Base-by-base conservation (phyloP, 805 yeast genomes). In the Torulaspora maleeae region DNA sequence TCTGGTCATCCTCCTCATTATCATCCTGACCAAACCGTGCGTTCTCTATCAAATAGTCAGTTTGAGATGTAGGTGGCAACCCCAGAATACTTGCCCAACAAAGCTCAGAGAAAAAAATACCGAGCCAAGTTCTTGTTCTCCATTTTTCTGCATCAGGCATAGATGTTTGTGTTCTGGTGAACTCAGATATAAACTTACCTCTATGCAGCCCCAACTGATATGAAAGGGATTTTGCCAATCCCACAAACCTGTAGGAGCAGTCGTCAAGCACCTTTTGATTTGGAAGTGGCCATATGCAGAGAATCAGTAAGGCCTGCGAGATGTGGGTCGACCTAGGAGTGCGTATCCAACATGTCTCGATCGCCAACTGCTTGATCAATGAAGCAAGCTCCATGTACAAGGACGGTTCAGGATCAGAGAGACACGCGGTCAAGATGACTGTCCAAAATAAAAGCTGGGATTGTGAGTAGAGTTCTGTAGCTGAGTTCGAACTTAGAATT, bases 271-370 rank as follows among this genome's bases (percentile, higher is more conserved):
- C 91, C 59, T 89, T 90, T 59, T 86, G 90, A 58, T 89, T 89
- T 0, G 97, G 97, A 36, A 90, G 65, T 0, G 96, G 96, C 97
- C 97, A 90, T 12, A 80, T 80, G 24, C 90, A 80, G 24, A 90
- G 70, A n/a, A 90, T 83, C 20, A 90, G 68, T 32, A 90, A 70
- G 0, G 96, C 95, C 60, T 90, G 97, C 6, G 90, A 87, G 32
- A 90, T 90, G 63, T 90, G 96, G 0, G 96, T 86, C 2, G 95
- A 86, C 59, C 97, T 75, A 2, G 97, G 96, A 0, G 97, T 90
- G 46, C 90, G 72, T 39, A 89, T 79, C 95, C 96, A 87, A 66
- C 96, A 88, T 0, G 95, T 86, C 58, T 86, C 95, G 43, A 87
- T 87, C 0, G 95, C 95, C 53, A 89, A 69, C 58, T 86, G 93